These are phyloP conservation scores for Fusarium pseudograminearum DNA, from an alignment of 2,329 filamentous ascomycete genomes.

Conservation along the genomic window DNA sequence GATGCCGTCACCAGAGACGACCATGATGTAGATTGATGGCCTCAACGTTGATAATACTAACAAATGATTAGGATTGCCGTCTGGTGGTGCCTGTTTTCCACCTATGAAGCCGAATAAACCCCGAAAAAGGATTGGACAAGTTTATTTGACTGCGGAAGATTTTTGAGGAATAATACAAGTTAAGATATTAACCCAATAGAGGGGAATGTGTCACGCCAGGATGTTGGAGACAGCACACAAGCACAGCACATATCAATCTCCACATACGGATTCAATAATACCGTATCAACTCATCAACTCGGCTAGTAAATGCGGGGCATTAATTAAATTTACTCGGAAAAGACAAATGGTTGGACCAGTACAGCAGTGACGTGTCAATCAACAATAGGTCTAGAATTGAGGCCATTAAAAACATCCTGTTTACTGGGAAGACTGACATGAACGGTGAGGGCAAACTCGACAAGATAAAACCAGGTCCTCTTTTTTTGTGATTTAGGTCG, in stretches of 20 bases:
- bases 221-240: background rate
- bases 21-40: background rate
- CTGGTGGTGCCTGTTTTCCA: constrained; percentile 5
- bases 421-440: background rate
- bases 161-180: background rate
- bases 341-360: background rate
- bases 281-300: background rate
- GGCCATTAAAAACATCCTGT: background rate
- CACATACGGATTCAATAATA: background rate
- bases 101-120: background rate
- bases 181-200: background rate
- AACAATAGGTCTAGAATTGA: background rate
- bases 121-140: background rate
- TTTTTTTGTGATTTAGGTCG: too few relatives aligned
- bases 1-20: constrained; percentile 3
- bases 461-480: too few relatives aligned
- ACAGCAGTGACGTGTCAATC: background rate
- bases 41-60: background rate
- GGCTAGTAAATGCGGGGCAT: background rate
- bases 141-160: background rate
- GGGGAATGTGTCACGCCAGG: background rate
- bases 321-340: background rate
- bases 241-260: constrained; percentile 3
- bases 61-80: background rate
- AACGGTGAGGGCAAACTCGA: background rate